These are phyloP conservation scores for Aspergillus ruber DNA, from an alignment of 2,329 filamentous ascomycete genomes.

Conservation along the genomic window DNA sequence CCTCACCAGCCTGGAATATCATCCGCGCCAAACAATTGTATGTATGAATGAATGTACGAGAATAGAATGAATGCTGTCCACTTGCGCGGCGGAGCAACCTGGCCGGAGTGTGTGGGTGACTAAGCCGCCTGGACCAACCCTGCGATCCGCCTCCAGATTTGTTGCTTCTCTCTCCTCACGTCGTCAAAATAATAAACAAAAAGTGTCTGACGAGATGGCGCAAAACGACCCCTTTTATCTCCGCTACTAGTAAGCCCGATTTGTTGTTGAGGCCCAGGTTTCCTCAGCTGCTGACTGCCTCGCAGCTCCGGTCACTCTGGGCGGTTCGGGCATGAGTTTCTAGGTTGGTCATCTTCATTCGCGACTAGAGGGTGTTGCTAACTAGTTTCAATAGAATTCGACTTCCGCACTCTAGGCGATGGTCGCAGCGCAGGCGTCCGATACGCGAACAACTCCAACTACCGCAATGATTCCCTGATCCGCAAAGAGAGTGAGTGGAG, in stretches of 20 bases:
- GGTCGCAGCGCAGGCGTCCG: slow-evolving; percentile 87
- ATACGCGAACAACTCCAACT: slow-evolving; percentile 99
- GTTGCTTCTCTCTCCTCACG: no score
- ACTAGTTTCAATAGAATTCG: slow-evolving; percentile 64
- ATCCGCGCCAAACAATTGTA: slow-evolving; percentile 27
- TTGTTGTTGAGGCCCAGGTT: slow-evolving; percentile 24
- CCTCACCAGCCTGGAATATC: slow-evolving; percentile 31
- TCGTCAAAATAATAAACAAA: no score
- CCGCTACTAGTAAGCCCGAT: slow-evolving; percentile 77
- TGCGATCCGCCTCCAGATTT: slow-evolving; percentile 11
- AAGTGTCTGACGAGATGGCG: slow-evolving; percentile 50
- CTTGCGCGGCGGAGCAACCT: slow-evolving; percentile 32
- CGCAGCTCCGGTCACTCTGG: slow-evolving; percentile 91
- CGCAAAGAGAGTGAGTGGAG: slow-evolving; percentile 87
- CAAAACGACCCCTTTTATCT: slow-evolving; percentile 84
- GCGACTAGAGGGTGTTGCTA: not conserved
- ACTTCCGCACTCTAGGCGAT: slow-evolving; percentile 87
- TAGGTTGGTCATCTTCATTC: slow-evolving; percentile 56
- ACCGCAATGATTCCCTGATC: slow-evolving; percentile 96
- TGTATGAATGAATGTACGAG: no score
- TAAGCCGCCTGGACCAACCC: slow-evolving; percentile 28
- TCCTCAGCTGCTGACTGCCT: slow-evolving; percentile 36
- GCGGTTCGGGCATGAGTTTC: slow-evolving; percentile 94
- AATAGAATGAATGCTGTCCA: slow-evolving; percentile 24
- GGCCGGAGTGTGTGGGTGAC: slow-evolving; percentile 40